phyloP scores from a whole-genome alignment of 495 filamentous ascomycete genomes.

The Penicillium daleae region DNA sequence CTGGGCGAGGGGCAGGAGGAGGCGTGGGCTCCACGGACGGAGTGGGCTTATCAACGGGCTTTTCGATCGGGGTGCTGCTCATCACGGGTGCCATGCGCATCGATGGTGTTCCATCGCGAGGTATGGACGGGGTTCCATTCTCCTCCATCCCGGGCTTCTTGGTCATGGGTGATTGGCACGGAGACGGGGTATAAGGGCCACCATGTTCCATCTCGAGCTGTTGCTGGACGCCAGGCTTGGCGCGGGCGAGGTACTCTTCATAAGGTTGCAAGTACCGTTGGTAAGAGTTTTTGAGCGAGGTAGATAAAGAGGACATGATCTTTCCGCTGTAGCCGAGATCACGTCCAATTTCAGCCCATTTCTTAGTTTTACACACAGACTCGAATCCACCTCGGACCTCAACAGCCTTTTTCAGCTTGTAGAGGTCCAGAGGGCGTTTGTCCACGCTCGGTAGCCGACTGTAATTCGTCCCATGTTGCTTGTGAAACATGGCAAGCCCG shows the following conservation, averaged over 20 bases:
- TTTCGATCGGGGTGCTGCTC: slow-evolving; percentile 65
- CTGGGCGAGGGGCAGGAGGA: slow-evolving; percentile 46
- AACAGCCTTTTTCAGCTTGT: slow-evolving; percentile 95
- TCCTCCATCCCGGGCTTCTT: slow-evolving; percentile 67
- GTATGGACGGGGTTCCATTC: slow-evolving; percentile 64
- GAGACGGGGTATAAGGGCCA: slow-evolving; percentile 92
- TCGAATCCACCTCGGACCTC: slow-evolving; percentile 93
- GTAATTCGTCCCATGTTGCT: slow-evolving; percentile 90
- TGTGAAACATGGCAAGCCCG: slow-evolving; percentile 94
- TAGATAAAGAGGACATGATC: slow-evolving; percentile 99
- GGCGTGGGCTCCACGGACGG: slow-evolving; percentile 55
- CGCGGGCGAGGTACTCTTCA: slow-evolving; percentile 89
- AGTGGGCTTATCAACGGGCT: slow-evolving; percentile 43
- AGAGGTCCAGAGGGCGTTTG: slow-evolving; percentile 95
- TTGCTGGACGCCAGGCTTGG: slow-evolving; percentile 96
- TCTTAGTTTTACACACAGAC: slow-evolving; percentile 94
- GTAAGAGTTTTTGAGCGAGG: slow-evolving; percentile 97
- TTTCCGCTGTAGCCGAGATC: slow-evolving; percentile 98
- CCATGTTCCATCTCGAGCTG: slow-evolving; percentile 93
- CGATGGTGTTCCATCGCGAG: slow-evolving; percentile 70
- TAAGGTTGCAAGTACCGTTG: slow-evolving; percentile 95
- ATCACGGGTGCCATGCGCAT: slow-evolving; percentile 70
- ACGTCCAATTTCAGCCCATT: slow-evolving; percentile 98
- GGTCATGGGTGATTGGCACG: slow-evolving; percentile 74
- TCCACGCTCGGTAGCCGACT: slow-evolving; percentile 95